These are phyloP conservation scores for Apiotrichum porosum DNA, from an alignment of 1,284 basidiomycete genomes.

Conservation along the genomic window DNA sequence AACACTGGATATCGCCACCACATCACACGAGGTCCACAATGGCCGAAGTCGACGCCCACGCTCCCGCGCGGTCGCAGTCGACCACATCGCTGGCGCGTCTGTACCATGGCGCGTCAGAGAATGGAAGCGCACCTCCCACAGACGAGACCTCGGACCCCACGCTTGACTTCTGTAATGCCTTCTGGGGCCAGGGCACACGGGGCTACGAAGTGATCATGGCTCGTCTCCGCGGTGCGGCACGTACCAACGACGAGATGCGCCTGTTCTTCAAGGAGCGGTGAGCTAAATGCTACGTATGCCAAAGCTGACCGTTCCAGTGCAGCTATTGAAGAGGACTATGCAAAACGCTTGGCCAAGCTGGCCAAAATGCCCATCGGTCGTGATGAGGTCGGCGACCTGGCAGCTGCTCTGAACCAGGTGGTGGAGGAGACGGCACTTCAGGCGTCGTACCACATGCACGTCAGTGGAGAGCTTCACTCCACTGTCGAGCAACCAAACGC, in stretches of 20 bases:
- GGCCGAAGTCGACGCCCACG: slow-evolving; percentile 18
- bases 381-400: slow-evolving; percentile 87
- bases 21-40: background rate
- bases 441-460: slow-evolving; percentile 53
- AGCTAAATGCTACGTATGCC: slow-evolving; percentile 35
- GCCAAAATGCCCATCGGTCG: slow-evolving; percentile 71
- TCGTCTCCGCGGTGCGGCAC: slow-evolving; percentile 74
- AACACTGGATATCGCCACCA: too few species aligned
- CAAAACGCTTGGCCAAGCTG: slow-evolving; percentile 77
- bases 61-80: slow-evolving; percentile 41
- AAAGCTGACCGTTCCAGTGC: slow-evolving; percentile 26
- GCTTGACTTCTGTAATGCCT: slow-evolving; percentile 91
- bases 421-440: slow-evolving; percentile 80
- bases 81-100: slow-evolving; percentile 43
- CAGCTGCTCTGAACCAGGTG: slow-evolving; percentile 69
- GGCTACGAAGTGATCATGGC: slow-evolving; percentile 88
- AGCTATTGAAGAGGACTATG: slow-evolving; percentile 84
- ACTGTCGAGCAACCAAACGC: slow-evolving; percentile 67
- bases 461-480: slow-evolving; percentile 68
- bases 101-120: slow-evolving; percentile 30
- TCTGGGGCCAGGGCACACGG: slow-evolving; percentile 82
- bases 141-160: slow-evolving; percentile 35
- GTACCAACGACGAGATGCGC: slow-evolving; percentile 82
- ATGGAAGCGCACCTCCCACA: slow-evolving; percentile 6
- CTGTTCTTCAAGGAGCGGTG: slow-evolving; percentile 86